Base-by-base conservation (phyloP, 73 alveolate species). In the Symbiodinium pilosum region DNA sequence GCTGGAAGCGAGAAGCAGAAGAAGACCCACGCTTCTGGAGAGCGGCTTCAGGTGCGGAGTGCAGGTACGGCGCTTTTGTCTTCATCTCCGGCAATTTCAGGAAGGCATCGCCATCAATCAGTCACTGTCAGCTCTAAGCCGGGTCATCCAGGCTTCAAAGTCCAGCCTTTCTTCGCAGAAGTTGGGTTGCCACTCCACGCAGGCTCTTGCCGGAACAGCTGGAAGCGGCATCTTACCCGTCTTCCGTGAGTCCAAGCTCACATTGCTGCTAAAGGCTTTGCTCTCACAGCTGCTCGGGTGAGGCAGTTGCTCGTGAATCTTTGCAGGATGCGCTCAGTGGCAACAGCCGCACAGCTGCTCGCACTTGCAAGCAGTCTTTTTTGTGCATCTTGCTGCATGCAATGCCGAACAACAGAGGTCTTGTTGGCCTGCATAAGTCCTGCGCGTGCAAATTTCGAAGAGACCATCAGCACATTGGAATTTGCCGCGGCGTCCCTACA, bases 1-100 rank as follows among this genome's bases (percentile, higher is more conserved):
- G 99, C 99, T 8, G 99, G 99, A 5, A 99, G 99, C 39, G 99
- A 99, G 99, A 99, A 99, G 68, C 99, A 99, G 86, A 99, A 99
- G 99, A 87, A 99, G 38, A 99, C 99, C 38, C 99, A 99, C 38
- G 99, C 99, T 34, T 99, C 92, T 24, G 99, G 99, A 5, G 99
- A 99, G 81, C 99, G 99, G 99, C 98, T 99, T 32, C 99, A 99
- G 95, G 99, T 56, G 81, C 81, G 14, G 59, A 47, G 59, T 68
- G 7, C 34, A 68, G 41, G 16, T 30, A 21, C 28, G 84, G 42
- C 18, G 34, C 38, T 47, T 47, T 47, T 47, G 59, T 9, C 21
- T 47, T 38, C 0, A 28, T 34, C 84, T 34, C 32, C 42, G 84
- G 42, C 16, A 38, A 38, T 36, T 30, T 28, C 59, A 88, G 97